Percentiles rank a stretch among this genome's conserved stretches.
These are phyloP conservation scores for Fusarium euwallaceae DNA, from an alignment of 2,329 filamentous ascomycete species.

Conservation along the genomic window DNA sequence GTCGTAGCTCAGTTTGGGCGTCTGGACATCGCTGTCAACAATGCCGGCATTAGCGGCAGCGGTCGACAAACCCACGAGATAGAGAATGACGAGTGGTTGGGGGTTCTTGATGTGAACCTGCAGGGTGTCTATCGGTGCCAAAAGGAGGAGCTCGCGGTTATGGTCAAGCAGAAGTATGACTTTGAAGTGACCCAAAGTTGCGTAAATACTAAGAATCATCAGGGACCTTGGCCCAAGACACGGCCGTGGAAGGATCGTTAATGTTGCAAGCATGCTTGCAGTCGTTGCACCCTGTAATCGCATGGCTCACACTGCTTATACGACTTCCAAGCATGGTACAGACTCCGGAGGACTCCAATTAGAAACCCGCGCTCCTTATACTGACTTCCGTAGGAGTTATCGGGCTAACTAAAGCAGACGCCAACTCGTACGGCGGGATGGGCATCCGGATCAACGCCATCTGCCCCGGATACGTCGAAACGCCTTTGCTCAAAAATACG, in stretches of 20 bases:
- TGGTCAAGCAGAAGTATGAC: constrained; percentile 63
- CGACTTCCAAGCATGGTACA: constrained; percentile 64
- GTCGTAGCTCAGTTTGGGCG: constrained; percentile 62
- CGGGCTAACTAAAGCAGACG: constrained; percentile 67
- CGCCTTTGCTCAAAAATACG: constrained; percentile 52
- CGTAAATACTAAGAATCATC: background rate
- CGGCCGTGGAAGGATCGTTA: constrained; percentile 66
- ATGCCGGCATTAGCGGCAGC: constrained; percentile 63
- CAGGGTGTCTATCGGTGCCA: constrained; percentile 71
- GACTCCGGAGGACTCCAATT: background rate
- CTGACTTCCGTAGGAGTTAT: constrained; percentile 52
- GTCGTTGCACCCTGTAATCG: constrained; percentile 55
- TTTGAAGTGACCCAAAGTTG: background rate
- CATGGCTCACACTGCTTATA: constrained; percentile 61
- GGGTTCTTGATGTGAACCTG: constrained; percentile 65
- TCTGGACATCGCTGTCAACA: constrained; percentile 68
- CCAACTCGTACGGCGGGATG: constrained; percentile 62
- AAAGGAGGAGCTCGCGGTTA: constrained; percentile 63
- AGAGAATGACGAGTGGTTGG: constrained; percentile 61
- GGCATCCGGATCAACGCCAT: constrained; percentile 72
- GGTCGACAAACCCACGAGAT: constrained; percentile 60
- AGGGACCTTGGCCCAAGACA: constrained; percentile 53
- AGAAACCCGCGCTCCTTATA: background rate
- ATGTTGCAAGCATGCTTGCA: constrained; percentile 66
- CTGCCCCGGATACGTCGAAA: constrained; percentile 66